These are phyloP conservation scores for Vanderwaltozyma tropicalis DNA, from an alignment of 805 yeast genomes.

Conservation along the genomic window DNA sequence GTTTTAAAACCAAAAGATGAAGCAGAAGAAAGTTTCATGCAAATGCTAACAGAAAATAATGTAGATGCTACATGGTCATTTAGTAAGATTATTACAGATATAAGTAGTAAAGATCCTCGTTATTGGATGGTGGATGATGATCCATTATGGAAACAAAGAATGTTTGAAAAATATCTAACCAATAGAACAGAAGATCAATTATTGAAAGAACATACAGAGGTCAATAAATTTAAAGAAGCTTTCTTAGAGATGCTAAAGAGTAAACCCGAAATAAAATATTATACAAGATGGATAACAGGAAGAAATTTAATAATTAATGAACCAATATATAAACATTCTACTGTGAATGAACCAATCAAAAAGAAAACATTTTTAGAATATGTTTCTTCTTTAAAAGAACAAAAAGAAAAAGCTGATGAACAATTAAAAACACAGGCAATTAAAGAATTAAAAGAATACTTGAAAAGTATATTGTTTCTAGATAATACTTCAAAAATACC, in stretches of 20 bases:
- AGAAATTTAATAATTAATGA: conserved; percentile 49
- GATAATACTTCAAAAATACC: conserved; percentile 6
- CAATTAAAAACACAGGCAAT: conserved; percentile 39
- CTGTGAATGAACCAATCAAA: conserved; percentile 48
- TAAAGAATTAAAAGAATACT: conserved; percentile 41
- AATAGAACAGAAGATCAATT: conserved; percentile 42
- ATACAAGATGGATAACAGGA: conserved; percentile 55
- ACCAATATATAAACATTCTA: conserved; percentile 52
- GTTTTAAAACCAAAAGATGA: conserved; percentile 23
- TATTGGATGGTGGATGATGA: conserved; percentile 58
- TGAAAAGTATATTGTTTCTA: conserved; percentile 29
- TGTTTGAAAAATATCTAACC: conserved; percentile 57
- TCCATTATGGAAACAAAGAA: conserved; percentile 45
- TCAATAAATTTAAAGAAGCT: conserved; percentile 46
- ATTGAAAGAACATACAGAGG: conserved; percentile 40
- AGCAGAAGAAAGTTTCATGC: conserved; percentile 37
- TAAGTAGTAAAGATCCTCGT: conserved; percentile 45
- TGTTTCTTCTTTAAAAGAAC: conserved; percentile 30
- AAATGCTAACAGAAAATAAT: conserved; percentile 41
- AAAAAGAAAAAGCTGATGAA: conserved; percentile 16
- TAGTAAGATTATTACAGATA: conserved; percentile 44
- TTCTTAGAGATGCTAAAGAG: conserved; percentile 38
- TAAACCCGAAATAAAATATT: conserved; percentile 38
- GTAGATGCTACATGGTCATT: conserved; percentile 76
- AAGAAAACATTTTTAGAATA: conserved; percentile 44